phyloP scores from a whole-genome alignment of 2,329 filamentous ascomycete species.

The Fusarium anthophilum region DNA sequence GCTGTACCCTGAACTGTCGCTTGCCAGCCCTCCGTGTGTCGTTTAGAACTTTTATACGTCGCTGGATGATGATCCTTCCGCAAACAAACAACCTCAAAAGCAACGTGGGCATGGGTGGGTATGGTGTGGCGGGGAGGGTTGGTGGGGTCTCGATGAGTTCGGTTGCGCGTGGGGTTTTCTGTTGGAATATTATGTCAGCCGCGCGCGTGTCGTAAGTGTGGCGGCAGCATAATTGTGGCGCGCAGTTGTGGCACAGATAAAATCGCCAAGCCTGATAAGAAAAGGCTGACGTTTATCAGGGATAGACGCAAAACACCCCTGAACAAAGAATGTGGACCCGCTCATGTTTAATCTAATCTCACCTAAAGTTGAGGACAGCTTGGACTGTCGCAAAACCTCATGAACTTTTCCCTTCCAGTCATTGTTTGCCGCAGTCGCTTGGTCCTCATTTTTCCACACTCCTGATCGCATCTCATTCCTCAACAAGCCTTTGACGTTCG shows the following conservation, averaged over 20 bases:
- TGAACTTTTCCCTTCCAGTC: slow-evolving; percentile 23
- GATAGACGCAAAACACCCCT: slow-evolving; percentile 31
- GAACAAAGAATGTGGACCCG: slow-evolving; percentile 30
- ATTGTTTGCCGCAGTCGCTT: slow-evolving; percentile 16
- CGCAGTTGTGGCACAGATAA: background rate
- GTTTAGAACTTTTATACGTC: background rate
- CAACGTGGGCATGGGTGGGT: slow-evolving; percentile 27
- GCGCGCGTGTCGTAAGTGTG: background rate
- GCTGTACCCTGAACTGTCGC: background rate
- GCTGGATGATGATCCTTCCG: slow-evolving; percentile 17
- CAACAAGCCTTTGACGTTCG: background rate
- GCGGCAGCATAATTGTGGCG: background rate
- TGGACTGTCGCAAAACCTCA: slow-evolving; percentile 39
- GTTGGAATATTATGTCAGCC: background rate
- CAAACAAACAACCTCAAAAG: slow-evolving; percentile 16
- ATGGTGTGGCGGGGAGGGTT: background rate
- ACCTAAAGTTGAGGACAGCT: slow-evolving; percentile 36
- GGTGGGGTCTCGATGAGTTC: slow-evolving; percentile 3
- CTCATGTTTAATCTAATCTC: slow-evolving; percentile 33
- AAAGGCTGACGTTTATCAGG: slow-evolving; percentile 10
- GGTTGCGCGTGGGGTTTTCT: slow-evolving; percentile 2
- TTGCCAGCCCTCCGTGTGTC: background rate
- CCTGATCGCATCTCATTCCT: background rate
- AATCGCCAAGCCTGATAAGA: background rate
- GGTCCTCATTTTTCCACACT: background rate